Percentiles rank a stretch among this genome's conserved stretches.
phyloP scores from a whole-genome alignment of 2,329 filamentous ascomycete genomes.

The Pleurostoma richardsiae region DNA sequence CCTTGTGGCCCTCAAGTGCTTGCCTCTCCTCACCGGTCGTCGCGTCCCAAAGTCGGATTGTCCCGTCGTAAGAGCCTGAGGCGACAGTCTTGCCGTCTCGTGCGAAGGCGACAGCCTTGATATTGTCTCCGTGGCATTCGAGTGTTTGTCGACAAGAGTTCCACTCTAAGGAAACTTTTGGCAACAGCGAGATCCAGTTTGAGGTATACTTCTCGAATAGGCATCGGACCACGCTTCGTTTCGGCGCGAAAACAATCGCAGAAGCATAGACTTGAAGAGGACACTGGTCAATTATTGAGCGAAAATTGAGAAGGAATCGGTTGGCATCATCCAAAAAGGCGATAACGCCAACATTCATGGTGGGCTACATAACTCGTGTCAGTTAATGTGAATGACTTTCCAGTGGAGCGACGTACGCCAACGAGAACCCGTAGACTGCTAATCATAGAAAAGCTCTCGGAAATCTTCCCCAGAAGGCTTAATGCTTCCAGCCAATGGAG shows the following conservation, averaged over 20 bases:
- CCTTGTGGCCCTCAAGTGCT: slow-evolving; percentile 15
- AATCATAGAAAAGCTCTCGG: neutral
- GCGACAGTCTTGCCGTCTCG: neutral
- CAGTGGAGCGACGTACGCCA: neutral
- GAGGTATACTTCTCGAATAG: slow-evolving; percentile 8
- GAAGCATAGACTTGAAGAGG: slow-evolving; percentile 21
- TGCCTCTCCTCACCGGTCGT: slow-evolving; percentile 5
- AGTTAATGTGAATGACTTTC: neutral
- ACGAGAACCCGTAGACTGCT: neutral
- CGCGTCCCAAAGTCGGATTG: neutral
- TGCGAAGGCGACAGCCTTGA: neutral
- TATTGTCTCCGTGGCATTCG: slow-evolving; percentile 10
- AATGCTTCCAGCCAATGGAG: slow-evolving; percentile 36
- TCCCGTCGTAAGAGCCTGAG: neutral
- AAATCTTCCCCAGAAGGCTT: slow-evolving; percentile 21
- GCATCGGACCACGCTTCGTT: slow-evolving; percentile 9
- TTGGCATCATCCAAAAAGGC: slow-evolving; percentile 5
- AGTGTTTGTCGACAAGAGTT: slow-evolving; percentile 10
- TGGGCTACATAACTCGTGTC: slow-evolving; percentile 8
- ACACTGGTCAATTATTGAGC: slow-evolving; percentile 6
- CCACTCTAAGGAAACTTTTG: slow-evolving; percentile 7
- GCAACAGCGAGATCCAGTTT: slow-evolving; percentile 10
- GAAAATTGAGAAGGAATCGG: slow-evolving; percentile 28
- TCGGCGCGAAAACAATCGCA: slow-evolving; percentile 15
- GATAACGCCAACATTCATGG: neutral